phyloP scores from a whole-genome alignment of 2,329 filamentous ascomycete species.

The Sodiomyces alkalinus region DNA sequence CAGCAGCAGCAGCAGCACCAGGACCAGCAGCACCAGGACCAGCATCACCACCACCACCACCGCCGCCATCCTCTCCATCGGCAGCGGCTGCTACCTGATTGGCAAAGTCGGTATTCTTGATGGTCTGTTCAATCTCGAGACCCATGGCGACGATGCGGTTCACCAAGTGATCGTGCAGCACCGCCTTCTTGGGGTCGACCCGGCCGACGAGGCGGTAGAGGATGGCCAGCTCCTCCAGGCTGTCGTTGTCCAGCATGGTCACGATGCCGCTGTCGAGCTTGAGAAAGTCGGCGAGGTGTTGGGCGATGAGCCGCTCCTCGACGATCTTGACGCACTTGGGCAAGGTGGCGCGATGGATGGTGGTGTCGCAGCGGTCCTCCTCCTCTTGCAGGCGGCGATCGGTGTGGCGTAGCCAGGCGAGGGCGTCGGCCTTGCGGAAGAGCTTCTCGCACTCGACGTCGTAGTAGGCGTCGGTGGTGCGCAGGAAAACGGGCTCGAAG shows the following conservation, averaged over 20 bases:
- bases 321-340: conserved; percentile 61
- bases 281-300: conserved; percentile 68
- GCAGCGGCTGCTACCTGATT: conserved; percentile 17
- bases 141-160: conserved; percentile 67
- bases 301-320: conserved; percentile 63
- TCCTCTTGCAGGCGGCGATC: conserved; percentile 66
- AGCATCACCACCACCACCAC: no score
- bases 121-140: conserved; percentile 59
- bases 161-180: conserved; percentile 57
- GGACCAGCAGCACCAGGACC: no score
- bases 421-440: conserved; percentile 64
- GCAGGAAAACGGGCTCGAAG: conserved; percentile 69
- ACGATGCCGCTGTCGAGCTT: conserved; percentile 75
- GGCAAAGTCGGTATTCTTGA: conserved; percentile 41
- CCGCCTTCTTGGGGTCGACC: conserved; percentile 58
- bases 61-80: conserved; percentile 31
- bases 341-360: conserved; percentile 58
- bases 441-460: conserved; percentile 56
- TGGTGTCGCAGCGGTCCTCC: conserved; percentile 66
- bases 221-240: conserved; percentile 60
- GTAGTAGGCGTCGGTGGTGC: conserved; percentile 61
- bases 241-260: conserved; percentile 86
- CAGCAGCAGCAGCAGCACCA: no score
- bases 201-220: conserved; percentile 66
- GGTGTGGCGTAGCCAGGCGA: conserved; percentile 66